Percentiles rank a stretch among this genome's conserved stretches.
Conservation (phyloP, 2,329 filamentous ascomycete genomes). For the Colletotrichum echinochloae region DNA sequence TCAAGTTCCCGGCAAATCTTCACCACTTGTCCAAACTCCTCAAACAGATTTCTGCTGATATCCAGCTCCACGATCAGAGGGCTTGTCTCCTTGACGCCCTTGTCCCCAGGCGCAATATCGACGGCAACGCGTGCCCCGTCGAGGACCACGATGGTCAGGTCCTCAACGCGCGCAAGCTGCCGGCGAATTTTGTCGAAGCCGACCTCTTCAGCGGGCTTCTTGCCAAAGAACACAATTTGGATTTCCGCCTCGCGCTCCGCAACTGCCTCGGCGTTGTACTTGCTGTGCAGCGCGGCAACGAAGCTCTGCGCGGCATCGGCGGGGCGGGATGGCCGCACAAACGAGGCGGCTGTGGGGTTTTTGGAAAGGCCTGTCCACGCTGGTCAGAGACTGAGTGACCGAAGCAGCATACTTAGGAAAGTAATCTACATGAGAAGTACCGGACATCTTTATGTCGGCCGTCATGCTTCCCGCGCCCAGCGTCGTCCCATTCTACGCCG, state of each 20-base stretch:
- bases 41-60: conserved; percentile 85
- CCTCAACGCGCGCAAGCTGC: conserved; percentile 81
- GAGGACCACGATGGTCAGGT: conserved; percentile 84
- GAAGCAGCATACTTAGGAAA: conserved; percentile 20
- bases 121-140: conserved; percentile 76
- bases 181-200: conserved; percentile 93
- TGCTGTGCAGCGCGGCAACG: conserved; percentile 81
- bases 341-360: conserved; percentile 81
- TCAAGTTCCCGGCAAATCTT: conserved; percentile 78
- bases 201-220: conserved; percentile 86
- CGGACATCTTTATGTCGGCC: conserved; percentile 82
- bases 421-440: conserved; percentile 82
- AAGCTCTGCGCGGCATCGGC: conserved; percentile 78
- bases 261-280: conserved; percentile 78
- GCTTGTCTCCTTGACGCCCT: conserved; percentile 63
- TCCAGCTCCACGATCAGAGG: conserved; percentile 83
- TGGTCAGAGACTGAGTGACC: conserved; percentile 39
- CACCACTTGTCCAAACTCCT: conserved; percentile 73
- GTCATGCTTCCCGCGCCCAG: conserved; percentile 87
- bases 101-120: conserved; percentile 49
- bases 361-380: conserved; percentile 65
- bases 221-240: conserved; percentile 78
- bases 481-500: conserved; percentile 97
- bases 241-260: conserved; percentile 43
- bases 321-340: conserved; percentile 82